Evolutionary conservation across 169 alveolate genomes (phyloP).

Genomic region (Perkinsus olseni): DNA sequence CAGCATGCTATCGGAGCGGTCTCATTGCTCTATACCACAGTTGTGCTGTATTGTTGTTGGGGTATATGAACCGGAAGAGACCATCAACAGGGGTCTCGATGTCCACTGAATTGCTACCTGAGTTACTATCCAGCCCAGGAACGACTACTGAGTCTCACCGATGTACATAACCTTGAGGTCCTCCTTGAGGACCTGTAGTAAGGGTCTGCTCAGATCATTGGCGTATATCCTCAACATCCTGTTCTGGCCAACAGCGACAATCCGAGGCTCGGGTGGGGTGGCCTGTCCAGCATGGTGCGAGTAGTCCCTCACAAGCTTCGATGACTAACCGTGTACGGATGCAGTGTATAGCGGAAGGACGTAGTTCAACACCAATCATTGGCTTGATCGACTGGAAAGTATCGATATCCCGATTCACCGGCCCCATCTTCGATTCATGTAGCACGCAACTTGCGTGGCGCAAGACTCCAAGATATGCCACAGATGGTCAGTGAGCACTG

Average conservation of each 20-base stretch:
- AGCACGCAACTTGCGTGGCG: too few relatives aligned
- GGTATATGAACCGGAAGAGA: neutral
- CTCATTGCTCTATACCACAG: neutral
- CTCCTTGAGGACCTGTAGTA: neutral
- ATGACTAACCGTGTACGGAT: too few relatives aligned
- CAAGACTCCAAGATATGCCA: too few relatives aligned
- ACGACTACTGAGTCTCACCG: neutral
- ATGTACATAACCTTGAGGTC: neutral
- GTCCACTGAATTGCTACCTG: neutral
- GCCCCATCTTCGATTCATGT: too few relatives aligned
- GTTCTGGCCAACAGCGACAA: neutral
- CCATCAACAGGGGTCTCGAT: neutral
- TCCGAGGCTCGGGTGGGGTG: neutral
- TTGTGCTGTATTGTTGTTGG: neutral
- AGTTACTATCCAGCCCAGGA: neutral
- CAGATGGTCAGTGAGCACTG: too few relatives aligned
- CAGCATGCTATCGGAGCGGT: neutral
- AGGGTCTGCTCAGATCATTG: neutral
- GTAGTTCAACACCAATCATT: too few relatives aligned
- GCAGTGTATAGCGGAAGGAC: too few relatives aligned
- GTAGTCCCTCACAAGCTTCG: too few relatives aligned
- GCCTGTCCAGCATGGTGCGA: neutral
- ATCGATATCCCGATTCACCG: too few relatives aligned
- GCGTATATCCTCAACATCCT: neutral
- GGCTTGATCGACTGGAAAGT: too few relatives aligned